Conservation (phyloP, 345 rosid species). For the Barbarea vulgaris region DNA sequence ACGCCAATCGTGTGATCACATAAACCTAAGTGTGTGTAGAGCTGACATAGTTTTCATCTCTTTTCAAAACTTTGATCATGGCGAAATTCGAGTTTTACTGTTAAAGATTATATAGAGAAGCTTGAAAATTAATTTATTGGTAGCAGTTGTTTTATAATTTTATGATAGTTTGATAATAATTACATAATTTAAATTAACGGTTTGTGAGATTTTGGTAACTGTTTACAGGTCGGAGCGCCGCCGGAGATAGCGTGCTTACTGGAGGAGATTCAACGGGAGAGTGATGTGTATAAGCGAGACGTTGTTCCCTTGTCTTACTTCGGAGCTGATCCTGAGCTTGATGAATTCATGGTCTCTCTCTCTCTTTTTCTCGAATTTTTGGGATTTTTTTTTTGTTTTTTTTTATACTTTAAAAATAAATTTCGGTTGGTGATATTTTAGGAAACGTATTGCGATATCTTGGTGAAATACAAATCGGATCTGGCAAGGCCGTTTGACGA, state of each 20-base stretch:
- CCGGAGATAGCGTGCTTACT: conserved; percentile 68
- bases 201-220: conserved; percentile 7
- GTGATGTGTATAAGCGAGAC: conserved; percentile 49
- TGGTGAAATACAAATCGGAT: conserved; percentile 86
- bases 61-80: neutral
- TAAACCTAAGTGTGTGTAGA: neutral
- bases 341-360: conserved; percentile 83
- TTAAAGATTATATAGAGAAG: neutral
- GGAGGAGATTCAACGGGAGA: conserved; percentile 68
- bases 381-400: too few species aligned
- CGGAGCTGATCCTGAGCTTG: conserved; percentile 95
- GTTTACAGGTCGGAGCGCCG: conserved; percentile 81
- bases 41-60: neutral
- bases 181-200: neutral
- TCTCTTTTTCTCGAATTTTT: neutral
- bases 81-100: neutral
- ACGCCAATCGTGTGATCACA: neutral
- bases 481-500: conserved; percentile 92
- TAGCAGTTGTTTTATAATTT: conserved; percentile 30
- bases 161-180: conserved; percentile 14
- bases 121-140: conserved; percentile 10
- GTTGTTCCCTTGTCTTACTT: conserved; percentile 46
- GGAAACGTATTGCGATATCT: conserved; percentile 82
- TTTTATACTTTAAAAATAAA: neutral
- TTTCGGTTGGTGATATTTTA: conserved; percentile 25